Conservation (phyloP, 2,329 filamentous ascomycete genomes). For the Samsoniella hepiali region DNA sequence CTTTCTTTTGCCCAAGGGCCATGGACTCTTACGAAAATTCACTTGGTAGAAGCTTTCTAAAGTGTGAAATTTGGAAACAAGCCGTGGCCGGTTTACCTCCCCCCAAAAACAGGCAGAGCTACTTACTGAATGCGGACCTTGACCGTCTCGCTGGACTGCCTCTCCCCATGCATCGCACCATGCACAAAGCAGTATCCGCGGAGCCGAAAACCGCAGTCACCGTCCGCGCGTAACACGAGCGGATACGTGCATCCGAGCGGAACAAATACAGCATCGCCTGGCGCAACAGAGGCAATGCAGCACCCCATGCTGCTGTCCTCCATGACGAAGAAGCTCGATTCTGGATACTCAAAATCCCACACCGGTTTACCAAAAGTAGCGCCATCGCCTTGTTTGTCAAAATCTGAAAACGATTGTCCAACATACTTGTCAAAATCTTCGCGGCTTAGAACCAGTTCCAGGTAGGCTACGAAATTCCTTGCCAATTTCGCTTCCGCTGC, state of each 20-base stretch:
- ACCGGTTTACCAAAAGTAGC: constrained; percentile 18
- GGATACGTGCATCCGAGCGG: constrained; percentile 17
- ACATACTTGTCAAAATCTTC: constrained; percentile 10
- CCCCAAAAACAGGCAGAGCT: background rate
- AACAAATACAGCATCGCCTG: constrained; percentile 11
- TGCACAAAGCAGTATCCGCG: constrained; percentile 16
- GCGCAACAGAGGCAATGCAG: constrained; percentile 12
- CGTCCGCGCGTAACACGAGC: constrained; percentile 2
- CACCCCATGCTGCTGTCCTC: constrained; percentile 14
- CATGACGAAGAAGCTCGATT: constrained; percentile 12
- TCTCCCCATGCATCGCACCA: constrained; percentile 14
- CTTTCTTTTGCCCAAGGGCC: no score
- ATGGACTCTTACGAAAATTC: no score
- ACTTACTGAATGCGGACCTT: background rate
- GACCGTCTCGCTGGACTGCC: background rate
- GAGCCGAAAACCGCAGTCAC: background rate
- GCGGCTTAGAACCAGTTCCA: constrained; percentile 4
- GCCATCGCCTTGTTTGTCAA: constrained; percentile 3
- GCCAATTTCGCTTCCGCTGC: background rate
- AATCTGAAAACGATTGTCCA: background rate
- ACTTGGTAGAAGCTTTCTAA: no score
- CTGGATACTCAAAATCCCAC: constrained; percentile 18
- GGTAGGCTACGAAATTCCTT: constrained; percentile 17
- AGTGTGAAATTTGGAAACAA: no score
- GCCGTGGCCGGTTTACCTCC: no score